A percentile compares a stretch with the other conserved stretches of the same genome.
Evolutionary conservation across 2,329 filamentous ascomycete genomes (phyloP).

Genomic region (Acephala macrosclerotiorum): DNA sequence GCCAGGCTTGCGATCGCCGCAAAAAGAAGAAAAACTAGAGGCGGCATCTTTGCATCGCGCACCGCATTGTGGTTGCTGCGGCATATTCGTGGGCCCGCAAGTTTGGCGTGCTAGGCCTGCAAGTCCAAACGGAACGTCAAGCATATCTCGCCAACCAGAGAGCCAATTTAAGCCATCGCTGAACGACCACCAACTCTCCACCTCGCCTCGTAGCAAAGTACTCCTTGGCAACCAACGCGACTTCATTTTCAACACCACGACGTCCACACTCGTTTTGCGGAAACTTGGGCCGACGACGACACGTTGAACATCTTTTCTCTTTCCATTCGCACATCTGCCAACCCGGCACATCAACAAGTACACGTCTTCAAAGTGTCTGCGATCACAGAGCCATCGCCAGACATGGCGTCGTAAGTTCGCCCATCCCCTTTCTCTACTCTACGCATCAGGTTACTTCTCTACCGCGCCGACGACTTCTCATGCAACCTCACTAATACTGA

Average conservation of each 20-base stretch:
- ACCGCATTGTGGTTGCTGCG: not conserved
- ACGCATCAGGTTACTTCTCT: slow-evolving; percentile 14
- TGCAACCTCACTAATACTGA: slow-evolving; percentile 27
- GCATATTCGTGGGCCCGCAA: slow-evolving; percentile 4
- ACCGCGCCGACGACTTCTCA: slow-evolving; percentile 26
- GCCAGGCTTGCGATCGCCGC: not conserved
- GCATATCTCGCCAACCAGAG: slow-evolving; percentile 1
- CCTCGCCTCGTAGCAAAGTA: slow-evolving; percentile 11
- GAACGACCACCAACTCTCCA: not conserved
- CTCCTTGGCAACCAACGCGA: slow-evolving; percentile 23
- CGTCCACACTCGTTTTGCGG: slow-evolving; percentile 7
- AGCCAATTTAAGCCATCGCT: slow-evolving; percentile 8
- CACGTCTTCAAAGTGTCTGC: slow-evolving; percentile 36
- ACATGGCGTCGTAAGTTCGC: slow-evolving; percentile 43
- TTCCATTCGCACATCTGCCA: slow-evolving; percentile 25
- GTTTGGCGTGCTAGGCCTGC: slow-evolving; percentile 4
- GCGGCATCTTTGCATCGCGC: too few relatives aligned
- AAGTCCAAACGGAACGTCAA: not conserved
- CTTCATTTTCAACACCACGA: not conserved
- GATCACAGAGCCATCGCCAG: slow-evolving; percentile 39
- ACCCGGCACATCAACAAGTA: slow-evolving; percentile 29
- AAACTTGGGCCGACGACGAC: not conserved
- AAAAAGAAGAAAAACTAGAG: not conserved
- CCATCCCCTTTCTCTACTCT: slow-evolving; percentile 28
- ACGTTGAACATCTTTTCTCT: not conserved